phyloP scores from a whole-genome alignment of 371 early-diverging fungal genomes.

The Choanephora cucurbitarum region DNA sequence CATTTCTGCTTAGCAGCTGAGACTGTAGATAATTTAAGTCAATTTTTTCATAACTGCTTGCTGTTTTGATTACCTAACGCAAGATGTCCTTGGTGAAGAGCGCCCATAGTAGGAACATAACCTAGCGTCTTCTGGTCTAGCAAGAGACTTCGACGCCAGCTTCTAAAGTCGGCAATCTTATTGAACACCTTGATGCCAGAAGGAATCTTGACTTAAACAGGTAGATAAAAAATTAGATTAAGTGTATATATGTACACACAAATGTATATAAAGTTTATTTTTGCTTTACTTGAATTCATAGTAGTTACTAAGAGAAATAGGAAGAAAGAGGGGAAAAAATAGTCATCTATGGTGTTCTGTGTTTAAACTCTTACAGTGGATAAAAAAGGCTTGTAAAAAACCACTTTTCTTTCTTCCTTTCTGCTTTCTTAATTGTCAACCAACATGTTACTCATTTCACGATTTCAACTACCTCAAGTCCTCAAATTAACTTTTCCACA shows the following conservation, averaged over 20 bases:
- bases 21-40: slow-evolving; percentile 36
- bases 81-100: slow-evolving; percentile 89
- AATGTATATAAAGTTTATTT: no score
- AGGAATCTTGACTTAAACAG: slow-evolving; percentile 45
- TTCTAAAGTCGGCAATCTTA: slow-evolving; percentile 62
- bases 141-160: slow-evolving; percentile 61
- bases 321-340: no score
- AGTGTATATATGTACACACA: background rate
- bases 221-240: background rate
- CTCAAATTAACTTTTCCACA: no score
- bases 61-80: slow-evolving; percentile 54
- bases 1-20: slow-evolving; percentile 59
- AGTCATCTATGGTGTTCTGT: no score
- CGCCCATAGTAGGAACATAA: slow-evolving; percentile 91
- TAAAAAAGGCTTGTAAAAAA: no score
- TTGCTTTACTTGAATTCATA: no score
- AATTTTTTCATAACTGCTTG: slow-evolving; percentile 1
- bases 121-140: slow-evolving; percentile 60
- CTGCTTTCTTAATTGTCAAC: no score
- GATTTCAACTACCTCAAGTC: no score
- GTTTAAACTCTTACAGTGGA: no score
- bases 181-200: slow-evolving; percentile 62
- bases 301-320: no score
- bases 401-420: no score
- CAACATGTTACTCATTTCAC: no score